Evolutionary conservation across 768 basidiomycete genomes (phyloP).

Genomic region (Boletus rubescentipes): DNA sequence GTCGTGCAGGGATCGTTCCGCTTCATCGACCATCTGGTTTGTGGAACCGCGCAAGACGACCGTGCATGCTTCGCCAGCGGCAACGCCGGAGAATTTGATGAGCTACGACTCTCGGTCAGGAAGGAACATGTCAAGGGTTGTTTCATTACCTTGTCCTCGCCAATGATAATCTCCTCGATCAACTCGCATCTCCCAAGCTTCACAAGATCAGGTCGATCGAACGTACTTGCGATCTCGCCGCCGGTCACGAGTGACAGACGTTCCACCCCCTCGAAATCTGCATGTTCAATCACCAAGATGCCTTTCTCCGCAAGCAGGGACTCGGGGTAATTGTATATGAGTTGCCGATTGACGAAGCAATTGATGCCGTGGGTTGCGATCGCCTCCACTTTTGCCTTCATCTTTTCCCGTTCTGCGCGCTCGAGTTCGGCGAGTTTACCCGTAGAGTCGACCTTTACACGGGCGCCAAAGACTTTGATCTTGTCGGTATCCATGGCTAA

Average conservation of each 20-base stretch:
- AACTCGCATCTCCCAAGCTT: slow-evolving; percentile 91
- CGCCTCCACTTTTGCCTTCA: slow-evolving; percentile 96
- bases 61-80: slow-evolving; percentile 96
- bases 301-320: slow-evolving; percentile 92
- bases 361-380: slow-evolving; percentile 96
- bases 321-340: slow-evolving; percentile 99
- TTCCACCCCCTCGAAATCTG: slow-evolving; percentile 99
- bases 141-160: slow-evolving; percentile 87
- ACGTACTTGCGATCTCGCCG: slow-evolving; percentile 95
- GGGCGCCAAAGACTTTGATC: slow-evolving; percentile 98
- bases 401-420: slow-evolving; percentile 97
- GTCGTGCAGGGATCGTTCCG: slow-evolving; percentile 95
- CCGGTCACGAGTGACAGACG: slow-evolving; percentile 94
- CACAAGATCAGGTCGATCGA: slow-evolving; percentile 88
- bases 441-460: slow-evolving; percentile 93
- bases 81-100: slow-evolving; percentile 99
- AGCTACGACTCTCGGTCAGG: slow-evolving; percentile 52
- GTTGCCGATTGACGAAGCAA: slow-evolving; percentile 95
- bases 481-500: slow-evolving; percentile 99
- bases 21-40: slow-evolving; percentile 98
- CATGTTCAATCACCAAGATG: slow-evolving; percentile 96
- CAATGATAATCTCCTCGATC: slow-evolving; percentile 99
- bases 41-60: slow-evolving; percentile 97
- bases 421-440: slow-evolving; percentile 98
- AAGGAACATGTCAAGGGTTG: neutral